Conservation (phyloP, 2,329 filamentous ascomycete species). For the Didymellaceae sp. region DNA sequence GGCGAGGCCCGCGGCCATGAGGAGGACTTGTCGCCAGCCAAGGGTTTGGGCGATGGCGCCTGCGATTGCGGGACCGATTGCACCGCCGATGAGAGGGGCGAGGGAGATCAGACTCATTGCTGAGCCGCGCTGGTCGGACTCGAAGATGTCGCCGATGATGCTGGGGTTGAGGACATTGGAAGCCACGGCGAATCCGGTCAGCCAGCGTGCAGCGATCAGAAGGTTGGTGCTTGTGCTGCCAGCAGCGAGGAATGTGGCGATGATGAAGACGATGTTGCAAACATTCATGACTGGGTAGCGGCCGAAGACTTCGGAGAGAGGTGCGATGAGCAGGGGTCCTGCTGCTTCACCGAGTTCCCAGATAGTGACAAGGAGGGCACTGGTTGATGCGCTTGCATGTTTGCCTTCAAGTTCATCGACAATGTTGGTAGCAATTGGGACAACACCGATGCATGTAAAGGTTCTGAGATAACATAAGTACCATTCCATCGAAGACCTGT, state of each 20-base stretch:
- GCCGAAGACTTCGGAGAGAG: slow-evolving; percentile 43
- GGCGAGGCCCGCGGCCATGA: slow-evolving; percentile 58
- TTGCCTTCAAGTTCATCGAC: slow-evolving; percentile 40
- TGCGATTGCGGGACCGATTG: slow-evolving; percentile 62
- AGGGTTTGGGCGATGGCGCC: slow-evolving; percentile 61
- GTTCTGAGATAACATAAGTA: slow-evolving; percentile 34
- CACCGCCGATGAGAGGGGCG: slow-evolving; percentile 64
- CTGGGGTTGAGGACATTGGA: slow-evolving; percentile 66
- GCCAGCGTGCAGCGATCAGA: slow-evolving; percentile 52
- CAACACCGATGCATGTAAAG: slow-evolving; percentile 49
- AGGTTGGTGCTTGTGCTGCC: slow-evolving; percentile 47
- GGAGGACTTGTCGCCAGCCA: slow-evolving; percentile 63
- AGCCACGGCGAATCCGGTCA: slow-evolving; percentile 54
- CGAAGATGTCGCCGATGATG: slow-evolving; percentile 69
- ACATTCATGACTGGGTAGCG: slow-evolving; percentile 43
- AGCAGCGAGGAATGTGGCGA: slow-evolving; percentile 49
- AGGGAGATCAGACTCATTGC: slow-evolving; percentile 65
- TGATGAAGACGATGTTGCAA: slow-evolving; percentile 55
- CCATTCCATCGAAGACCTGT: not conserved
- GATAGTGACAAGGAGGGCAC: slow-evolving; percentile 44
- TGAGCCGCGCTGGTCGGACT: slow-evolving; percentile 62
- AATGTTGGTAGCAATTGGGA: slow-evolving; percentile 42
- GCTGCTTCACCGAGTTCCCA: slow-evolving; percentile 48
- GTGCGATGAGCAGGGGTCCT: slow-evolving; percentile 44
- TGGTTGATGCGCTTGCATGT: slow-evolving; percentile 31